Percentiles rank a stretch among this genome's conserved stretches.
Evolutionary conservation across 345 rosid species (phyloP).

Genomic region (Eucalyptus tenuipes): DNA sequence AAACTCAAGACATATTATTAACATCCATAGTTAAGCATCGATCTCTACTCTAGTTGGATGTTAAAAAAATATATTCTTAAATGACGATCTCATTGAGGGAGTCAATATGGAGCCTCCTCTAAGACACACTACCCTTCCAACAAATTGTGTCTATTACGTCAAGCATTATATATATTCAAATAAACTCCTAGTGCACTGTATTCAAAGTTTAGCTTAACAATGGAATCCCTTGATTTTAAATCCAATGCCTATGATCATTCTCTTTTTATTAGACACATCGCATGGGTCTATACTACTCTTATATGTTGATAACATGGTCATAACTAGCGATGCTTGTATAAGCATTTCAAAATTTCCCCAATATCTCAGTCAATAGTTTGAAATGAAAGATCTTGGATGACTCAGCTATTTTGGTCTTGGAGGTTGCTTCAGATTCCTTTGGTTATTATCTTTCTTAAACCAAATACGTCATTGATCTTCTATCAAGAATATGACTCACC

Average conservation of each 20-base stretch:
- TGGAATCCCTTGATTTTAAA: neutral
- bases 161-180: neutral
- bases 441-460: neutral
- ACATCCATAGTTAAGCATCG: neutral
- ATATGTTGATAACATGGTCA: neutral
- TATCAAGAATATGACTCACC: neutral
- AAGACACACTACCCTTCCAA: neutral
- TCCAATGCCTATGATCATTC: neutral
- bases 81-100: neutral
- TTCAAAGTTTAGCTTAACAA: neutral
- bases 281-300: neutral
- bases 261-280: no score
- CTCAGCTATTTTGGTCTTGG: neutral
- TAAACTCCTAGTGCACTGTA: neutral
- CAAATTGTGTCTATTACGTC: neutral
- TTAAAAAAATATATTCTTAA: neutral
- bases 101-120: neutral
- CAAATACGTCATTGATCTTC: neutral
- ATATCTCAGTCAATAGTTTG: neutral
- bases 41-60: neutral
- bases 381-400: no score
- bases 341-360: no score
- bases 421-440: neutral
- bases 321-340: neutral
- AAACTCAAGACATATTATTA: no score